Evolutionary conservation across 140 eudicot species (phyloP).

Genomic region (Oenanthe javanica): DNA sequence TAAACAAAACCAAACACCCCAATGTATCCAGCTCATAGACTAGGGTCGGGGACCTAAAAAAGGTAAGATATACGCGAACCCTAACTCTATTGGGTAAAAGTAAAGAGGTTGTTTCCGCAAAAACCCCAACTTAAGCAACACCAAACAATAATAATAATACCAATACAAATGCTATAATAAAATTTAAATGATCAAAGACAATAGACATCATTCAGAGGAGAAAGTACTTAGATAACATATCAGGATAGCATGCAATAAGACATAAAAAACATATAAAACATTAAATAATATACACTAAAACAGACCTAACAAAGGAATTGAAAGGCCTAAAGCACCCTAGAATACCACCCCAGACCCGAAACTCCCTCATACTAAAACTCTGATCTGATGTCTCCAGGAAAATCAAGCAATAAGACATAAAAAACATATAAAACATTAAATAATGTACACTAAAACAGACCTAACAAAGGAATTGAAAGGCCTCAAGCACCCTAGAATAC

Average conservation of each 20-base stretch:
- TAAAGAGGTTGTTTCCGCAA: neutral
- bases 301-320: neutral
- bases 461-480: too few species aligned
- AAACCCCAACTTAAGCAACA: neutral
- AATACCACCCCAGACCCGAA: neutral
- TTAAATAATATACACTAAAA: neutral
- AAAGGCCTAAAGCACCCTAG: neutral
- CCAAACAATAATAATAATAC: neutral
- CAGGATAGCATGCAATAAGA: neutral
- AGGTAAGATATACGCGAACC: neutral
- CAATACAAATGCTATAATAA: neutral
- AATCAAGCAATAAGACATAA: too few species aligned
- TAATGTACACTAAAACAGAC: too few species aligned
- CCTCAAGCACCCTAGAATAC: too few species aligned
- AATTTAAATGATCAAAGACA: neutral
- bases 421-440: too few species aligned
- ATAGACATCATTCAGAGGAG: too few species aligned
- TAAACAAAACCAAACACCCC: neutral
- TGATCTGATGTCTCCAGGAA: neutral
- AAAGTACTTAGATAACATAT: neutral
- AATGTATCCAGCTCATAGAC: neutral
- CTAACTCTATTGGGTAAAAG: neutral
- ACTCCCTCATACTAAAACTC: neutral
- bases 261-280: too few species aligned
- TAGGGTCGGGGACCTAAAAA: neutral